phyloP scores from a whole-genome alignment of 306 rosid species.

The Glycine latifolia region DNA sequence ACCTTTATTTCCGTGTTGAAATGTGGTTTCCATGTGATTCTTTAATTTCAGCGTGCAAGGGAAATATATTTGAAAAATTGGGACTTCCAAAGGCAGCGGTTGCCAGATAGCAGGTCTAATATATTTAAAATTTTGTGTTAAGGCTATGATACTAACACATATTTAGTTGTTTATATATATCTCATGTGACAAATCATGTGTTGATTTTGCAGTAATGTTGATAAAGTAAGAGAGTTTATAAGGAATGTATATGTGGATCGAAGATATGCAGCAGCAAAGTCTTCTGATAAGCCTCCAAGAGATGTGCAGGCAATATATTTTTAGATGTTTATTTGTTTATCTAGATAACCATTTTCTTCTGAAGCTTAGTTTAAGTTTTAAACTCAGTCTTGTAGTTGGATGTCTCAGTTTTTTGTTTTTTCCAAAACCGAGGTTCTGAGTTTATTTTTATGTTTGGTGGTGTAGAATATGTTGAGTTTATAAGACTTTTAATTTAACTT shows the following conservation, averaged over 20 bases:
- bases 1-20: slow-evolving; percentile 27
- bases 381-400: not conserved
- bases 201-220: slow-evolving; percentile 69
- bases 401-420: not conserved
- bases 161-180: slow-evolving; percentile 10
- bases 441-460: slow-evolving; percentile 4
- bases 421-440: not conserved
- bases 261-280: slow-evolving; percentile 66
- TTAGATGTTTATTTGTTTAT: slow-evolving; percentile 23
- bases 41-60: slow-evolving; percentile 74
- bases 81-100: slow-evolving; percentile 77
- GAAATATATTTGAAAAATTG: slow-evolving; percentile 77
- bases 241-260: slow-evolving; percentile 71
- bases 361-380: slow-evolving; percentile 10
- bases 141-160: not conserved
- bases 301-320: slow-evolving; percentile 65
- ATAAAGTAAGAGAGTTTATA: slow-evolving; percentile 76
- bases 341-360: slow-evolving; percentile 3
- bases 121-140: slow-evolving; percentile 21
- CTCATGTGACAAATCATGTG: slow-evolving; percentile 32
- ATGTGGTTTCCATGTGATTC: slow-evolving; percentile 9
- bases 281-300: slow-evolving; percentile 76
- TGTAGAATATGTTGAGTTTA: slow-evolving; percentile 8
- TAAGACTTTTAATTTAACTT: not conserved
- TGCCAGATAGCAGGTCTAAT: slow-evolving; percentile 70